Base-by-base conservation (phyloP, 306 rosid genomes). In the Acacia crassicarpa region DNA sequence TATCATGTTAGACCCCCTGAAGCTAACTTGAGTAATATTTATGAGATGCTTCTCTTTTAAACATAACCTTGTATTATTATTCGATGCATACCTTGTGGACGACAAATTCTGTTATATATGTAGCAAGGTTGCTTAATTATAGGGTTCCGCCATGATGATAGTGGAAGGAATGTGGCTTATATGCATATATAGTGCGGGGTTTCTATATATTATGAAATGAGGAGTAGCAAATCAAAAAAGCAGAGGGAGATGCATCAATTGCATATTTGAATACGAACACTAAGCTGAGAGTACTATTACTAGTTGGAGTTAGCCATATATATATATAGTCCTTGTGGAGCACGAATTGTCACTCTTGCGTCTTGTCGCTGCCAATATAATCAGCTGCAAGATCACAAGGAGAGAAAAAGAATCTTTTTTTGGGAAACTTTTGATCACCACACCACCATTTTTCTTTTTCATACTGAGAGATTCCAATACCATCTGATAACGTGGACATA, bases 381-480 rank as follows among this genome's bases (percentile, higher is more conserved):
- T 51, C 19, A 14, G 2, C 22, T 5, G 59, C 11, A 22, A 53
- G 59, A 19, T 19, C 23, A 75, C 32, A 45, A 45, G 17, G 19
- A 48, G 53, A 75, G 54, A 80, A 5, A 17, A 33, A 23, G 71
- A 66, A 66, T 66, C 71, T 66, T n/a, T 8, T 22, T 66, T 33
- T 3, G 71, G 44, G 33, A 33, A 66, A 33, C 44, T 33, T 33
- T 66, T 33, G 23, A 25, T 22, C 17, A 25, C 3, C 17, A 25
- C 8, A 4, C 14, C 45, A 8, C n/a, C 45, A 16, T 7, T 33
- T 66, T 66, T 66, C 23, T 33, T 66, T 33, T 66, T 66, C 71
- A 3, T 17, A 33, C 32, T 66, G 53, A 81, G 83, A 87, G 91
- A 91, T 91, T 86, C 95, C 91, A 89, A 82, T 84, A 68, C 86